These are phyloP conservation scores for Acanthamoeba healyi DNA, from an alignment of 208 protist genomes.

Conservation along the genomic window DNA sequence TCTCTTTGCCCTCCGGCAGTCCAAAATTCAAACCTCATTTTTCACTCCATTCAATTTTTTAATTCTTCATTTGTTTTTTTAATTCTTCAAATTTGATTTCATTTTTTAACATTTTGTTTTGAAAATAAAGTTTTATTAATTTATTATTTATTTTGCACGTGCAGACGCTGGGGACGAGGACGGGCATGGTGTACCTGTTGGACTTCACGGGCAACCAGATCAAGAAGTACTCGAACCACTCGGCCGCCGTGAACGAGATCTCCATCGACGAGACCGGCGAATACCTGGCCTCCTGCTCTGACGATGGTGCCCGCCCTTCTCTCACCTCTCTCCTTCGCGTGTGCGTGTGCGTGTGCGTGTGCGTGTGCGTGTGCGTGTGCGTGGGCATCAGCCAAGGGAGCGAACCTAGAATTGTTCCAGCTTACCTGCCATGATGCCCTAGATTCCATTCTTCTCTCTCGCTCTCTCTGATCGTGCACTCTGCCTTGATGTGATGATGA, in stretches of 20 bases:
- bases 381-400: neutral
- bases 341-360: neutral
- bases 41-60: neutral
- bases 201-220: constrained; percentile 91
- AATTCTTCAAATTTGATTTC: too few relatives aligned
- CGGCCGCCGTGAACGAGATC: constrained; percentile 87
- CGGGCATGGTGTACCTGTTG: constrained; percentile 88
- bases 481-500: too few relatives aligned
- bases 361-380: neutral
- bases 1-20: neutral
- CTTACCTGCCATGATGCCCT: neutral
- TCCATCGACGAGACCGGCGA: constrained; percentile 90
- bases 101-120: neutral
- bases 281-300: constrained; percentile 90
- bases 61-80: too few relatives aligned
- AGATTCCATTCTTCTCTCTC: neutral
- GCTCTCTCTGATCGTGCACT: neutral
- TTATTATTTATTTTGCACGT: neutral
- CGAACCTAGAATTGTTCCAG: neutral
- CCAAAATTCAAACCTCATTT: neutral
- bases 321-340: neutral
- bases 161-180: constrained; percentile 88
- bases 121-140: neutral
- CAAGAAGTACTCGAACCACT: constrained; percentile 85
- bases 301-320: constrained; percentile 87